phyloP scores from a whole-genome alignment of 768 basidiomycete species.

The Rhizopogon sp. region DNA sequence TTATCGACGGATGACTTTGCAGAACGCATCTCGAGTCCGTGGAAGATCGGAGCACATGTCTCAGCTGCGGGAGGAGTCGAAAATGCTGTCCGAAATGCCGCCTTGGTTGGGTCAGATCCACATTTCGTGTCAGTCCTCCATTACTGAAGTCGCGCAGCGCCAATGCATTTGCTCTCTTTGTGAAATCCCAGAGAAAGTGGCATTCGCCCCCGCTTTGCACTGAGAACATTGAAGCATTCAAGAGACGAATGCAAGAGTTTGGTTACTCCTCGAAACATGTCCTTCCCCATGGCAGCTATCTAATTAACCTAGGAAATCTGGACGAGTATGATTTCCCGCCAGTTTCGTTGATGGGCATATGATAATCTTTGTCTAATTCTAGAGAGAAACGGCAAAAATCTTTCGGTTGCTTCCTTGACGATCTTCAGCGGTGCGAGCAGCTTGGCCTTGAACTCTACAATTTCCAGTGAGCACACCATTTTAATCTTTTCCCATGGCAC shows the following conservation, averaged over 20 bases:
- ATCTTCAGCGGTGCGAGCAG: conserved; percentile 70
- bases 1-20: conserved; percentile 23
- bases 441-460: conserved; percentile 75
- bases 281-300: conserved; percentile 81
- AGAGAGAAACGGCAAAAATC: conserved; percentile 68
- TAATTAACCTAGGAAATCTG: conserved; percentile 81
- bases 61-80: conserved; percentile 79
- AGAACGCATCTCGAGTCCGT: conserved; percentile 30
- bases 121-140: not conserved
- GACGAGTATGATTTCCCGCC: conserved; percentile 47
- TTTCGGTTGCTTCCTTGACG: conserved; percentile 79
- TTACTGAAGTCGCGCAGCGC: conserved; percentile 41
- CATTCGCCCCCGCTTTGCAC: conserved; percentile 51
- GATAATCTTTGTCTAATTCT: not conserved
- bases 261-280: conserved; percentile 60
- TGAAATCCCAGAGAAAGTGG: conserved; percentile 87
- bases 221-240: conserved; percentile 53
- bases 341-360: not conserved
- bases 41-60: conserved; percentile 83
- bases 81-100: conserved; percentile 66
- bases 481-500: not conserved
- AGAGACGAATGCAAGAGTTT: conserved; percentile 51
- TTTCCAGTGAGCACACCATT: conserved; percentile 63
- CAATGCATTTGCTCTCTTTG: conserved; percentile 78
- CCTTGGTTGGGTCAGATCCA: conserved; percentile 52